Conservation (phyloP, 495 filamentous ascomycete species). For the Penicillium roqueforti region DNA sequence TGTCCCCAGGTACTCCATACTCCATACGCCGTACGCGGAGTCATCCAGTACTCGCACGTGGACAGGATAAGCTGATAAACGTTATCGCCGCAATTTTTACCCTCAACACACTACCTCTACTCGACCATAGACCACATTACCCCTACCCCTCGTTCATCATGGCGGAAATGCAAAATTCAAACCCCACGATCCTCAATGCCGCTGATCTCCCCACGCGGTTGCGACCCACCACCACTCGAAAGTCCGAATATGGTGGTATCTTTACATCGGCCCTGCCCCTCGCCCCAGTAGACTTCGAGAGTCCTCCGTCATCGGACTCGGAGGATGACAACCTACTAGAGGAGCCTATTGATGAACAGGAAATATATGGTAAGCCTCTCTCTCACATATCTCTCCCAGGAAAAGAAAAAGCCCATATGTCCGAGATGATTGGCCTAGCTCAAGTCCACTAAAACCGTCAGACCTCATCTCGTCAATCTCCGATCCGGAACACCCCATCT, state of each 20-base stretch:
- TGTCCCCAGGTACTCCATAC: too few relatives aligned
- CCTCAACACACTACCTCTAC: background rate
- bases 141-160: constrained; percentile 17
- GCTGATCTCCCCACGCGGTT: constrained; percentile 86
- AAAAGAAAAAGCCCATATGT: background rate
- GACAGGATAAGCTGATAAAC: background rate
- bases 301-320: constrained; percentile 34
- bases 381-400: background rate
- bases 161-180: constrained; percentile 74
- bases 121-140: background rate
- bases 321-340: constrained; percentile 60
- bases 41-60: background rate
- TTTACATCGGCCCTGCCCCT: constrained; percentile 34
- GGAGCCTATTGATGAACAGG: constrained; percentile 91
- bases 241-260: constrained; percentile 38
- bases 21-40: too few relatives aligned
- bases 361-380: constrained; percentile 76
- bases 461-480: constrained; percentile 92
- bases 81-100: constrained; percentile 7
- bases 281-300: constrained; percentile 28
- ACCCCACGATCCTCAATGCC: constrained; percentile 86
- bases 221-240: constrained; percentile 43
- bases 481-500: constrained; percentile 93
- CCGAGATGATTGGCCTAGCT: background rate
- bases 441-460: constrained; percentile 28